Evolutionary conservation across 768 basidiomycete species (phyloP), one percentile per base, ranked within the genome.

Genomic region (Boletus vinaceobasis): DNA sequence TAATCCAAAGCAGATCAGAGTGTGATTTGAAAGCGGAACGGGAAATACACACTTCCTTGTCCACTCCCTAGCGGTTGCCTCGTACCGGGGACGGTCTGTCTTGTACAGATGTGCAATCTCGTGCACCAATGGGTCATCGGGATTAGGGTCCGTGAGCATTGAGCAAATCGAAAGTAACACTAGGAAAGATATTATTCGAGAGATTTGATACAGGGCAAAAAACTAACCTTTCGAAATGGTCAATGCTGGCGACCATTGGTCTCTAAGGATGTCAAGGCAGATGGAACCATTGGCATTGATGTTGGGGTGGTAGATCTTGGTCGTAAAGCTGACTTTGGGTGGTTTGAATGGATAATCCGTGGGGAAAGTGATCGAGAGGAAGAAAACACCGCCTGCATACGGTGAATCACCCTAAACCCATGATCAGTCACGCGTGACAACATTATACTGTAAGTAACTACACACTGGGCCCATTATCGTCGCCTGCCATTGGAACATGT

Each of bases 311-410:
- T 98, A 98, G 66, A 98, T 98, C 90, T 97, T 98, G 70, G 97
- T 98, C 63, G 93, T 96, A 75, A 99, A 99, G 79, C 88, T 88
- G 77, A 99, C 93, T 84, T 99, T 99, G 75, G 97, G 97, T 40
- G 97, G 97, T 78, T 98, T 98, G 88, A 98, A 98, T 26, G 97
- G 97, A 79, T 99, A 99, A 74, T 99, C 96, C 74, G 90, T 92
- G 44, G 93, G 92, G 82, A 94, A 94, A 42, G 81, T 84, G 72
- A 96, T 94, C 46, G 88, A 87, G 44, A 95, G 85, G 89, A 98
- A 98, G 81, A 99, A 99, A 52, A 99, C 97, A 71, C 97, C 97
- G 67, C 97, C 97, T 32, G 96, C 86, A 71, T 99, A 99, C 29
- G 97, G 97, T 65, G 94, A 97, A 72, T 99, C 96, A 66, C 90